Percentiles rank a stretch among this genome's conserved stretches.
Evolutionary conservation across 371 early-diverging fungal genomes (phyloP).

Genomic region (Syncephalis fuscata): DNA sequence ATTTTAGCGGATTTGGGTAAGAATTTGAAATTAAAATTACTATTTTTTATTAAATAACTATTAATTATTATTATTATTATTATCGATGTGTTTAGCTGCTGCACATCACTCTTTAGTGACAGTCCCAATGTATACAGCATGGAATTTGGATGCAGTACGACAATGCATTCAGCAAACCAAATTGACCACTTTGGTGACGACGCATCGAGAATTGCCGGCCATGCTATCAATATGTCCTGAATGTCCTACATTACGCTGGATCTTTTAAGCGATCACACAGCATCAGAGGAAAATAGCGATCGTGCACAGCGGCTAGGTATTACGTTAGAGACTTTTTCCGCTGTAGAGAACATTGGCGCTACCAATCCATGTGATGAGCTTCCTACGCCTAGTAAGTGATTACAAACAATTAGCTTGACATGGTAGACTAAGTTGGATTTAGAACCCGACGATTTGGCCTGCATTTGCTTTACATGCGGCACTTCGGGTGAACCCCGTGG

Average conservation of each 20-base stretch:
- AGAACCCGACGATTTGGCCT: constrained; percentile 42
- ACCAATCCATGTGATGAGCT: too few species aligned
- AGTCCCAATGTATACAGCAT: constrained; percentile 80
- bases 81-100: too few species aligned
- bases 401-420: too few species aligned
- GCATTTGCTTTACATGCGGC: constrained; percentile 95
- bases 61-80: too few species aligned
- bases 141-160: constrained; percentile 57
- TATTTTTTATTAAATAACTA: too few species aligned
- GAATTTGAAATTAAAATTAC: neutral
- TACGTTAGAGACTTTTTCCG: constrained; percentile 27
- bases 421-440: too few species aligned
- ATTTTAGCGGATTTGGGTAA: constrained; percentile 37
- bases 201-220: constrained; percentile 40
- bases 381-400: too few species aligned
- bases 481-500: constrained; percentile 63
- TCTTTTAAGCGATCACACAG: constrained; percentile 62
- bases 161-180: constrained; percentile 57
- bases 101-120: constrained; percentile 28
- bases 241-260: constrained; percentile 37
- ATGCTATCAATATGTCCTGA: constrained; percentile 30
- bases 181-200: constrained; percentile 43
- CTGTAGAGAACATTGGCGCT: constrained; percentile 37
- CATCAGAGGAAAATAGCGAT: constrained; percentile 14
- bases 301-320: constrained; percentile 16